phyloP scores from a whole-genome alignment of 352 stramenopile species.

The Elongisporangium undulatum region DNA sequence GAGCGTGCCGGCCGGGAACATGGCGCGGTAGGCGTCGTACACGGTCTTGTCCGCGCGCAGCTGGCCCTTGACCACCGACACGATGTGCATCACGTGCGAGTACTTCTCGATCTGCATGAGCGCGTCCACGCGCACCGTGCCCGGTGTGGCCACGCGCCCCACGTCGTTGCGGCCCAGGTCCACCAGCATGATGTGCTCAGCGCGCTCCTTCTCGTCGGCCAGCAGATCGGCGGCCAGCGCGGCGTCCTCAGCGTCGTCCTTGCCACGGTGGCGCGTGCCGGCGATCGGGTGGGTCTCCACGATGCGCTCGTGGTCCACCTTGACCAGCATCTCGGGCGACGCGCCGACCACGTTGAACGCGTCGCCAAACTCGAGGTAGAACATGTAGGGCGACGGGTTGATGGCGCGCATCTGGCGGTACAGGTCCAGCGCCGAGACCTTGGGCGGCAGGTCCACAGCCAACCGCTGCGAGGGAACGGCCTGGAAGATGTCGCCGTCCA shows the following conservation, averaged over 20 bases:
- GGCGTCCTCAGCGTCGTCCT: constrained; percentile 83
- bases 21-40: constrained; percentile 86
- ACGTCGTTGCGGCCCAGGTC: constrained; percentile 90
- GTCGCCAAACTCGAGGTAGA: constrained; percentile 79
- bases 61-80: constrained; percentile 84
- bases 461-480: constrained; percentile 83
- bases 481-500: constrained; percentile 90
- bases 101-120: constrained; percentile 92
- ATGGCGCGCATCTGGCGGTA: constrained; percentile 88
- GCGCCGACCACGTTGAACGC: constrained; percentile 87
- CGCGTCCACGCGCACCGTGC: constrained; percentile 74
- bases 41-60: constrained; percentile 77
- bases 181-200: constrained; percentile 92
- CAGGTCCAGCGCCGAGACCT: constrained; percentile 73
- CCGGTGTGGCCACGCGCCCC: constrained; percentile 77
- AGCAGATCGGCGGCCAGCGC: constrained; percentile 77
- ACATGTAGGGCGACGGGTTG: constrained; percentile 91
- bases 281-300: constrained; percentile 90
- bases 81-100: constrained; percentile 91
- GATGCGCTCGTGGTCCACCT: constrained; percentile 78
- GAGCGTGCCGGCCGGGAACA: constrained; percentile 86
- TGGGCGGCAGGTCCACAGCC: constrained; percentile 53
- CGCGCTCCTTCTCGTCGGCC: constrained; percentile 85
- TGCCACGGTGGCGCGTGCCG: constrained; percentile 80
- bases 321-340: constrained; percentile 88